Base-by-base conservation (phyloP, 495 filamentous ascomycete genomes). In the Rusavskia elegans region DNA sequence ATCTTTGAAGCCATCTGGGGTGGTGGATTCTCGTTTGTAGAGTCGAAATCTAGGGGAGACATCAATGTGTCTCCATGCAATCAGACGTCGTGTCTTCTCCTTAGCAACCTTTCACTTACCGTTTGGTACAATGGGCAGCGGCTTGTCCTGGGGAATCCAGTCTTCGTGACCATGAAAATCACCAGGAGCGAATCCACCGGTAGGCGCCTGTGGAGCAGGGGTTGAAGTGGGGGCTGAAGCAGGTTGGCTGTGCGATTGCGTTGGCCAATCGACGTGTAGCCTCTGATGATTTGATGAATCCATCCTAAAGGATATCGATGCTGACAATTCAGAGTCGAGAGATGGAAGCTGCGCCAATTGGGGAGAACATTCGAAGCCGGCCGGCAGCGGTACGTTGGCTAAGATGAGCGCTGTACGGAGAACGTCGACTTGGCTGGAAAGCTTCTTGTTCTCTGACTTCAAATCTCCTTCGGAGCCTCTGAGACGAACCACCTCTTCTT, bases 401-500 rank as follows among this genome's bases (percentile, higher is more conserved):
- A 45, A 42, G 21, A 40, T 23, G 27, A 57, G 30, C 13, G 53
- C 55, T 5, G 38, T 51, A 45, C 45, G 57, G 16, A 62, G 32
- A 37, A 32, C 37, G 4, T 53, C 49, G 35, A 62, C 29, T 46
- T 59, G 53, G 27, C 19, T 38, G n/a, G 55, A 45, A 3, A 62
- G 50, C 37, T 57, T 53, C 21, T 62, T 58, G n/a, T 50, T 53
- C 35, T 59, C 55, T 37, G 45, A 36, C 20, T 53, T 52, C 40
- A 62, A 48, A 16, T 44, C 53, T 1, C 23, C 45, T 48, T 59
- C 59, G 9, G 59, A 55, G 32, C 55, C 54, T 17, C 59, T 45
- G 14, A 62, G 59, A 19, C 59, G 57, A 11, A 62, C 48, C 17
- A 62, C 59, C 29, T 62, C 59, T 23, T 52, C 53, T 49, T 62